Evolutionary conservation across 2,329 filamentous ascomycete species (phyloP).

Genomic region (Xylariaceae sp.): DNA sequence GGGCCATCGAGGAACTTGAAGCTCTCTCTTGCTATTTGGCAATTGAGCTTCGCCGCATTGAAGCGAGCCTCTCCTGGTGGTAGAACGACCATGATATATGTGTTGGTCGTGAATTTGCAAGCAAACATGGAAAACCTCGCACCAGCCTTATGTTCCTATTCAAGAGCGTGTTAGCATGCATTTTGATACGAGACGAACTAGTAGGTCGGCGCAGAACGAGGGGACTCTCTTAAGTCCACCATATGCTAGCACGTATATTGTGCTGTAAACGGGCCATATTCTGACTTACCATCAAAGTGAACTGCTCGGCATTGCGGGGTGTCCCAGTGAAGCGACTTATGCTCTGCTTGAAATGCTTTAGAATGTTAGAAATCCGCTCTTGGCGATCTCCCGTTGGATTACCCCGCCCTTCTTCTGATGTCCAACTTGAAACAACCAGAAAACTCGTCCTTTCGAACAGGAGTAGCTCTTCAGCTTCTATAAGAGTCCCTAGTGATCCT

Average conservation of each 20-base stretch:
- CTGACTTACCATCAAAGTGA: constrained; percentile 66
- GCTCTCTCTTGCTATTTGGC: constrained; percentile 81
- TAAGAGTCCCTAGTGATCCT: constrained; percentile 79
- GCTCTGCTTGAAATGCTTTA: constrained; percentile 97
- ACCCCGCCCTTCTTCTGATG: constrained; percentile 72
- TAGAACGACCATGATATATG: constrained; percentile 90
- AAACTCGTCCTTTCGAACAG: constrained; percentile 96
- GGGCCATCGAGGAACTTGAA: constrained; percentile 74
- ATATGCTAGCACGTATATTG: not conserved
- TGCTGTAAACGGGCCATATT: not conserved
- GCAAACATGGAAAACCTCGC: constrained; percentile 90
- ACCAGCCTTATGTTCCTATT: constrained; percentile 73
- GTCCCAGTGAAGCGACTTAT: constrained; percentile 78
- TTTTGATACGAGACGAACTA: not conserved
- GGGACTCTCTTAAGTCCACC: not conserved
- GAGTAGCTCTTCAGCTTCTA: constrained; percentile 91
- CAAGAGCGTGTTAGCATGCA: constrained; percentile 21
- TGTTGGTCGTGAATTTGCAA: constrained; percentile 95
- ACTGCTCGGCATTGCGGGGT: constrained; percentile 82
- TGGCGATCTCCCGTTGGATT: constrained; percentile 95
- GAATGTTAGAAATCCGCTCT: constrained; percentile 93
- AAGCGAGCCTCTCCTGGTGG: constrained; percentile 91
- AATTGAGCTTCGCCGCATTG: constrained; percentile 90
- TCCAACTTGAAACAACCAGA: constrained; percentile 92
- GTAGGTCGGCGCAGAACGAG: not conserved